Conservation (phyloP, 1,284 basidiomycete genomes). For the Microstroma glucosiphilum region DNA sequence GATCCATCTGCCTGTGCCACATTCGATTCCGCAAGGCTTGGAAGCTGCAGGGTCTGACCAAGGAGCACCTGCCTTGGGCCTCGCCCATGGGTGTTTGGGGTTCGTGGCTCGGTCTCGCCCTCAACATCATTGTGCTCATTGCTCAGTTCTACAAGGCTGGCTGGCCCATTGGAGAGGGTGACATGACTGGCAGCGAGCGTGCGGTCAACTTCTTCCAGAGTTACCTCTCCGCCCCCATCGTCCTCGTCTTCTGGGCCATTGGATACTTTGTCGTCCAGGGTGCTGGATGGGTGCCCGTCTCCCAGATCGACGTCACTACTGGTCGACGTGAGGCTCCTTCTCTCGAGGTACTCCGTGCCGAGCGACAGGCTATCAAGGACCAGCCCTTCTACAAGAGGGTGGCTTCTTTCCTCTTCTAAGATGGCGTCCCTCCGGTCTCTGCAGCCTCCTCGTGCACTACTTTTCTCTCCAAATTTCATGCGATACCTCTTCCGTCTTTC, state of each 20-base stretch:
- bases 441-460: too few relatives aligned
- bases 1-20: conserved; percentile 38
- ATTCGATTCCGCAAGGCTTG: conserved; percentile 56
- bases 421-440: neutral
- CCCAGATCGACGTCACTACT: conserved; percentile 45
- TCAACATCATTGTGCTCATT: conserved; percentile 46
- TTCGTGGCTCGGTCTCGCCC: conserved; percentile 51
- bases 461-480: too few relatives aligned
- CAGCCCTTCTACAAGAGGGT: conserved; percentile 31
- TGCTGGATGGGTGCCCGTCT: conserved; percentile 25
- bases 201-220: conserved; percentile 55
- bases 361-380: conserved; percentile 36
- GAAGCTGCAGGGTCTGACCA: conserved; percentile 53
- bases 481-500: too few relatives aligned
- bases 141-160: conserved; percentile 36
- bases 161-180: conserved; percentile 42
- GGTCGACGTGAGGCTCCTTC: conserved; percentile 39
- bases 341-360: conserved; percentile 38
- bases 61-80: conserved; percentile 56
- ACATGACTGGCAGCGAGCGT: conserved; percentile 30
- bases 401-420: conserved; percentile 36
- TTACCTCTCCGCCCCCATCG: conserved; percentile 51
- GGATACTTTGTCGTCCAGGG: conserved; percentile 32
- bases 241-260: conserved; percentile 23
- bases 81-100: conserved; percentile 55